Conservation (phyloP, 78 protist species). For the slime mould (Dictyostelium discoideum) region dicty_2.7 NC_007089.4:1156501-1157000, state of each 20-base stretch:
- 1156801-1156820: conserved; percentile 40
- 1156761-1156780: conserved; percentile 64
- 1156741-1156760: conserved; percentile 64
- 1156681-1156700: conserved; percentile 21
- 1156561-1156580: conserved; percentile 60
- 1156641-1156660: conserved; percentile 27
- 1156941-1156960: background rate
- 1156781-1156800: conserved; percentile 45
- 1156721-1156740: conserved; percentile 42
- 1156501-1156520: conserved; percentile 56
- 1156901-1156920: conserved; percentile 46
- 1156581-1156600: conserved; percentile 6
- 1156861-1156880: conserved; percentile 61
- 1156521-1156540: conserved; percentile 51
- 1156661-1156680: conserved; percentile 69
- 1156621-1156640: conserved; percentile 50
- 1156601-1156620: conserved; percentile 35
- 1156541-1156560: conserved; percentile 17
- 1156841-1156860: conserved; percentile 38
- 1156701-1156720: conserved; percentile 70
- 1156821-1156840: conserved; percentile 57
- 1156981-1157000: background rate
- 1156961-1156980: background rate
- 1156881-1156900: conserved; percentile 65
- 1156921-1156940: background rate